phyloP scores from a whole-genome alignment of 768 basidiomycete species.

The Asterophora parasitica region DNA sequence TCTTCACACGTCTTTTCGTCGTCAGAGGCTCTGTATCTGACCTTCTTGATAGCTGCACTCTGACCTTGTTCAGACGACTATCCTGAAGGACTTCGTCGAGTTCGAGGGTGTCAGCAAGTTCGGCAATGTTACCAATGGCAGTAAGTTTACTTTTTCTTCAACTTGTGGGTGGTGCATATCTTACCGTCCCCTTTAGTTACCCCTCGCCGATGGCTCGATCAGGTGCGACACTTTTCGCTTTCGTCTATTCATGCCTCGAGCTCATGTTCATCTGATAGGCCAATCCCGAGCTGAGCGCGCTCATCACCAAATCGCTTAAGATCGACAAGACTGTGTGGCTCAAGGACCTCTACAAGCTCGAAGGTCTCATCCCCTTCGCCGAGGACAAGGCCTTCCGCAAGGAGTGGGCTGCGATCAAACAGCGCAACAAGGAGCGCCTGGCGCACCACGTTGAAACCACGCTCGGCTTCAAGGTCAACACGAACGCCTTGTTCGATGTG shows the following conservation, averaged over 20 bases:
- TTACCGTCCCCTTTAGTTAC: constrained; percentile 50
- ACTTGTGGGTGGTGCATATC: not conserved
- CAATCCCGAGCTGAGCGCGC: constrained; percentile 81
- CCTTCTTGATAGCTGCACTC: constrained; percentile 58
- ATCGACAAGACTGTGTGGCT: constrained; percentile 77
- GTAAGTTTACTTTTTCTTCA: constrained; percentile 37
- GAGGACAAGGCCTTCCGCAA: constrained; percentile 73
- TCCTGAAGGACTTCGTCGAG: constrained; percentile 90
- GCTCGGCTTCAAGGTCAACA: constrained; percentile 67
- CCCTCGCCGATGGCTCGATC: constrained; percentile 89
- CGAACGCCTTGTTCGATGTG: constrained; percentile 84
- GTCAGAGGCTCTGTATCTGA: not conserved
- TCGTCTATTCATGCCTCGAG: not conserved
- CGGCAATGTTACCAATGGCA: constrained; percentile 90
- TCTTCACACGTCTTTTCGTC: not conserved
- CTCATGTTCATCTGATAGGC: constrained; percentile 41
- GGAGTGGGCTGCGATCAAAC: constrained; percentile 83
- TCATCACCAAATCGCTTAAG: constrained; percentile 81
- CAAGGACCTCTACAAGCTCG: constrained; percentile 74
- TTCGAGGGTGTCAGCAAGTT: constrained; percentile 88
- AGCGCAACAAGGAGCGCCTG: constrained; percentile 85
- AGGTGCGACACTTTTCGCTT: constrained; percentile 31
- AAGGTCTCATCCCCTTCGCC: constrained; percentile 66
- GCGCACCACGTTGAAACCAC: constrained; percentile 70
- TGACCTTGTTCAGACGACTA: constrained; percentile 79